Percentiles rank a stretch among this genome's conserved stretches.
phyloP scores from a whole-genome alignment of 768 basidiomycete species.

The Inosperma sp. region DNA sequence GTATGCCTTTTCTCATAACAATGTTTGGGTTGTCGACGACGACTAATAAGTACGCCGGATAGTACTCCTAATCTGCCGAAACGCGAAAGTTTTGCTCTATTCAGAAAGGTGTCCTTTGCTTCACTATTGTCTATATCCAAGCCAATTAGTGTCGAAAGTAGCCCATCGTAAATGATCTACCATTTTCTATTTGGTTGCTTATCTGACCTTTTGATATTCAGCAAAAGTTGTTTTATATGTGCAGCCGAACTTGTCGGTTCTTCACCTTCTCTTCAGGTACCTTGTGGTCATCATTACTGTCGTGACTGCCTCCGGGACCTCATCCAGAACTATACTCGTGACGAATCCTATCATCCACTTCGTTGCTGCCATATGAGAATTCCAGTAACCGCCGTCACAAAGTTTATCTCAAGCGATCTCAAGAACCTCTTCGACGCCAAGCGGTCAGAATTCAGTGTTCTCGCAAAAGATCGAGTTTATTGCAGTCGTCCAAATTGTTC shows the following conservation, averaged over 20 bases:
- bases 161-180: constrained; percentile 8
- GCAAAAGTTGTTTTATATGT: constrained; percentile 40
- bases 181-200: neutral
- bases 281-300: constrained; percentile 48
- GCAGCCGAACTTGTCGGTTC: constrained; percentile 27
- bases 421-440: constrained; percentile 37
- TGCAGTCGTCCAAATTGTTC: constrained; percentile 49
- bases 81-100: no score
- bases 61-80: no score
- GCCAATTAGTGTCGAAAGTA: constrained; percentile 11
- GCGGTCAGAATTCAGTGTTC: constrained; percentile 41
- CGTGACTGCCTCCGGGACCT: constrained; percentile 38
- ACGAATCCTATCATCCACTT: constrained; percentile 50
- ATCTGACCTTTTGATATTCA: constrained; percentile 12
- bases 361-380: constrained; percentile 45
- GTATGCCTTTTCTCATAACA: no score
- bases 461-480: constrained; percentile 44
- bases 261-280: constrained; percentile 32
- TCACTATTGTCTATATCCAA: no score
- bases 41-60: no score
- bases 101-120: no score
- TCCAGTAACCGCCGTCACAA: constrained; percentile 21
- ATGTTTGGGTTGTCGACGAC: no score
- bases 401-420: constrained; percentile 28
- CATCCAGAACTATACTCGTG: constrained; percentile 37